Evolutionary conservation across 2,329 filamentous ascomycete species (phyloP), one percentile per base, ranked within the genome.

Genomic region (Colletotrichum magnum): DNA sequence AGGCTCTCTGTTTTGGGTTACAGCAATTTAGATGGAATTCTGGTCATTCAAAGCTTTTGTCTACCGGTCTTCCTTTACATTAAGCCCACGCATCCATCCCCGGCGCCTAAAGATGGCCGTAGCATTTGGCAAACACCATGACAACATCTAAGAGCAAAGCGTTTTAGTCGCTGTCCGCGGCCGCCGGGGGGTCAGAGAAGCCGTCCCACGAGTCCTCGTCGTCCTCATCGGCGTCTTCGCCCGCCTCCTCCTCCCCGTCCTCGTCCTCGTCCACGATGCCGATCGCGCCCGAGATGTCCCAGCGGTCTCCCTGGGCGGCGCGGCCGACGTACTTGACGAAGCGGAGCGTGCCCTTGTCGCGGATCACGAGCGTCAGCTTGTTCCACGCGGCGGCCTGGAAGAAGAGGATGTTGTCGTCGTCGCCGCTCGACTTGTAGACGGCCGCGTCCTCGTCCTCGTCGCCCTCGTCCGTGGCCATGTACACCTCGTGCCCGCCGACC

Each of bases 301-400:
- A 98, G 51, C 96, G 87, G 81, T 98, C 96, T 1, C 96, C 96
- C 76, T 89, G 89, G 7, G 96, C 96, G 58, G 87, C 89, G 69
- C 86, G 86, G 80, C 93, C 97, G 24, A 99, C 92, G 79, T 98
- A 99, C 85, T 98, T 99, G 76, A 98, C 94, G 78, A 99, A 99
- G 79, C 94, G 92, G 77, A 99, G 85, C 15, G 93, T 92, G 15
- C 94, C 95, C 73, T 89, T 90, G 78, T 99, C 96, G 67, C 96
- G 88, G 73, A 98, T 84, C 39, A 98, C 96, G 73, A 99, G 89
- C 72, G 92, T 94, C 84, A 99, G 86, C 72, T 93, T 94, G 80
- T 98, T 98, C 96, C 96, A 99, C 16, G 87, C 79, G 1, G 88
- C 86, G 9, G 86, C 85, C 79, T 90, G 88, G 83, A 88, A 89